A percentile compares a stretch with the other conserved stretches of the same genome.
phyloP scores from a whole-genome alignment of 345 rosid genomes.

The Eucalyptus regnans region DNA sequence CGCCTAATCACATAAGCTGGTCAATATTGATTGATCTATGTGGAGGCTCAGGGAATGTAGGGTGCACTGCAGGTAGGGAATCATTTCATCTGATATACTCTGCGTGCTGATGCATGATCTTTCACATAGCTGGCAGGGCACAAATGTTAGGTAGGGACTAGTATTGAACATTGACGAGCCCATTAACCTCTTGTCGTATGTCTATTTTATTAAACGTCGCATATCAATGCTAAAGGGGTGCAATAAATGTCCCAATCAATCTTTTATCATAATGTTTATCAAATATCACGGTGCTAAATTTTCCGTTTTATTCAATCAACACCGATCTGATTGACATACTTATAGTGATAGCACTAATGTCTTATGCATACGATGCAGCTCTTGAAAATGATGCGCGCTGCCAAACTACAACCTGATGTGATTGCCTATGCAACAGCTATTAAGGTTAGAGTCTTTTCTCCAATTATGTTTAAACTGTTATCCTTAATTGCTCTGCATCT shows the following conservation, averaged over 20 bases:
- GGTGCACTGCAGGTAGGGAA: conserved; percentile 67
- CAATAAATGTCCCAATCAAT: background rate
- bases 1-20: conserved; percentile 79
- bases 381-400: conserved; percentile 58
- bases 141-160: background rate
- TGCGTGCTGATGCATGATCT: background rate
- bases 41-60: conserved; percentile 62
- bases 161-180: background rate
- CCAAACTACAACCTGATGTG: conserved; percentile 75
- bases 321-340: background rate
- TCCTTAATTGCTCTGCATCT: background rate
- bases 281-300: background rate
- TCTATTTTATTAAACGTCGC: background rate
- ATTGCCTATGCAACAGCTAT: conserved; percentile 85
- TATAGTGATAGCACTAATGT: background rate
- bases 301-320: background rate
- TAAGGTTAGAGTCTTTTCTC: conserved; percentile 35
- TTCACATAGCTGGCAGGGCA: background rate
- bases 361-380: conserved; percentile 47
- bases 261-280: background rate
- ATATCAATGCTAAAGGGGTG: background rate
- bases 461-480: background rate
- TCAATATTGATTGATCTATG: conserved; percentile 69
- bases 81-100: background rate
- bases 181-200: background rate